These are phyloP conservation scores for Cystobasidium pallidum DNA, from an alignment of 1,284 basidiomycete genomes.

Conservation along the genomic window DNA sequence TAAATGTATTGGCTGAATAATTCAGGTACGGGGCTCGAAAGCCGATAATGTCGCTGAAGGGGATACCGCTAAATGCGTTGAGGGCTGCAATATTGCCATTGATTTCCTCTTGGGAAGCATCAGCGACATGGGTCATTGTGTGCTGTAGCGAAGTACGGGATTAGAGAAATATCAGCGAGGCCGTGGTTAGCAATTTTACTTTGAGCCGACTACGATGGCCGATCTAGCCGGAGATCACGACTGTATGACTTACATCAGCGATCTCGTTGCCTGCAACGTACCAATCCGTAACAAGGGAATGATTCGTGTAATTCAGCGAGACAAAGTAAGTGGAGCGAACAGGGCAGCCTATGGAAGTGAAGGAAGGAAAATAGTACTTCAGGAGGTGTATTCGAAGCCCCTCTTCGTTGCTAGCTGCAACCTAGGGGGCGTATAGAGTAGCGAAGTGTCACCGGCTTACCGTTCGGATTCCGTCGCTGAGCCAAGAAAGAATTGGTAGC, in stretches of 20 bases:
- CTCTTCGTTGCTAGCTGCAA: too few relatives aligned
- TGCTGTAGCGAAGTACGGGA: constrained; percentile 23
- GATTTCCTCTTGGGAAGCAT: constrained; percentile 64
- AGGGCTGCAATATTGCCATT: constrained; percentile 78
- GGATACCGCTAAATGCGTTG: constrained; percentile 76
- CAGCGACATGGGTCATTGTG: constrained; percentile 77
- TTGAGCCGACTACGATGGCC: too few relatives aligned
- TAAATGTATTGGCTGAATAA: constrained; percentile 61
- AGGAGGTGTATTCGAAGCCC: too few relatives aligned
- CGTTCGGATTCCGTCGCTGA: constrained; percentile 78
- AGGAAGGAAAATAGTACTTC: too few relatives aligned
- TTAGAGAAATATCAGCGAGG: not conserved
- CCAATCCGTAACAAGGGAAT: constrained; percentile 71
- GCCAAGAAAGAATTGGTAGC: constrained; percentile 67
- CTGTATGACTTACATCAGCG: constrained; percentile 63
- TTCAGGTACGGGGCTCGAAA: constrained; percentile 80
- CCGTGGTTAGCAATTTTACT: too few relatives aligned
- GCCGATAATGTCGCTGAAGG: constrained; percentile 68
- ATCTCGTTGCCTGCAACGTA: constrained; percentile 82
- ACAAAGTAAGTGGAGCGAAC: constrained; percentile 76
- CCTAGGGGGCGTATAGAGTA: too few relatives aligned
- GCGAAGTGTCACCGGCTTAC: too few relatives aligned
- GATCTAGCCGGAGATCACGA: too few relatives aligned
- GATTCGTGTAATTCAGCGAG: constrained; percentile 70
- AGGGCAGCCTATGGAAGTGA: constrained; percentile 62